Evolutionary conservation across 495 filamentous ascomycete species (phyloP), one percentile per base, ranked within the genome.

Genomic region (Penicillium angulare): DNA sequence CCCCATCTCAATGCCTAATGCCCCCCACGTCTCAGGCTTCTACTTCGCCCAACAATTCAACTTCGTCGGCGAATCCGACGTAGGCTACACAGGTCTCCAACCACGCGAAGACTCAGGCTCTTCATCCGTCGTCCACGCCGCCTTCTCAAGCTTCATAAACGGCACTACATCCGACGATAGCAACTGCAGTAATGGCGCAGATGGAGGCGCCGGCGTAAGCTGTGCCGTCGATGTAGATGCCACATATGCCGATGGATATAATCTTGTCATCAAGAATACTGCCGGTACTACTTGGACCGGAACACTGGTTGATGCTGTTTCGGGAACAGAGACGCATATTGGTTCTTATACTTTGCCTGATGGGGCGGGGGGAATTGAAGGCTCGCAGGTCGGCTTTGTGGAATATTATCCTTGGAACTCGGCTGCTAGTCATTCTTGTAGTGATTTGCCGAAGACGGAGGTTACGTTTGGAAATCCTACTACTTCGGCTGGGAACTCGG

Each of bases 81-180:
- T 62, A 12, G 64, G 64, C n/a, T 67, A 67, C 54, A 64, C 61
- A 3, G 64, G 61, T 7, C 56, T 67, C 9, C 64, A 67, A 26
- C 64, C 64, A 3, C 56, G 59, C 32, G 34, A 50, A 23, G 42
- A 52, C 17, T 20, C 24, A 0, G 20, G 33, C 31, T 57, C 52
- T 16, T 17, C 46, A 8, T 47, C 55, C 33, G 43, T 65, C 35
- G 29, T 67, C 31, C 64, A 67, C 55, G 64, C 48, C 18, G 64
- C 50, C 3, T 67, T 67, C 56, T 63, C 59, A 26, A 67, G 64
- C 53, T 67, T 65, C 40, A 45, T 65, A 8, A 32, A 24, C 0
- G 64, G 64, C 4, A 57, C 60, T 1, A 61, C 57, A 15, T 55
- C 49, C 10, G 33, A 9, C 16, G 52, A 59, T 17, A 26, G 26